phyloP scores from a whole-genome alignment of 139 green algal genomes.

The Chlamydomonas urium region DNA sequence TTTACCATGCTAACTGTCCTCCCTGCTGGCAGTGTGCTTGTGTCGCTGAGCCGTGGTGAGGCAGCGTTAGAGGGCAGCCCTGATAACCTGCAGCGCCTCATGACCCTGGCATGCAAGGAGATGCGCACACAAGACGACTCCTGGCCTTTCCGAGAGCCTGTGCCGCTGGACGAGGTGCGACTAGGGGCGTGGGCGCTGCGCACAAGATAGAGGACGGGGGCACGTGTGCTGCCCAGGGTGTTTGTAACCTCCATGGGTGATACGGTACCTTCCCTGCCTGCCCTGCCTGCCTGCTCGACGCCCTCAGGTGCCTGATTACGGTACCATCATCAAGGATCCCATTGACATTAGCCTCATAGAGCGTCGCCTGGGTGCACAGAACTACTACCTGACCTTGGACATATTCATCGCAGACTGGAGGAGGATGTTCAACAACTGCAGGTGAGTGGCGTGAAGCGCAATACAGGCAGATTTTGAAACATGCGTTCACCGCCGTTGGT shows the following conservation, averaged over 20 bases:
- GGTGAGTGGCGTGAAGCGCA: no score
- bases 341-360: conserved; percentile 77
- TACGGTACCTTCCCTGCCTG: no score
- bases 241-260: no score
- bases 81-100: conserved; percentile 55
- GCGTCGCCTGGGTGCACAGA: conserved; percentile 14
- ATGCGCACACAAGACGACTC: conserved; percentile 65
- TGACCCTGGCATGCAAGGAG: conserved; percentile 33
- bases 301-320: conserved; percentile 89
- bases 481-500: no score
- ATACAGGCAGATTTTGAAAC: no score
- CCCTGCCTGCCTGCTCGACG: no score
- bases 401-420: conserved; percentile 89
- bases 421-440: conserved; percentile 84
- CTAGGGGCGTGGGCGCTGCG: no score
- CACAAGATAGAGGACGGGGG: no score
- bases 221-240: no score
- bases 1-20: no score
- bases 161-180: conserved; percentile 69
- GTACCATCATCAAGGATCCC: conserved; percentile 60
- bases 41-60: no score
- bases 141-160: conserved; percentile 84
- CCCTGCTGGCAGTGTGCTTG: no score
- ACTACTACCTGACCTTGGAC: conserved; percentile 89
- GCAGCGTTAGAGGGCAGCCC: conserved; percentile 23